A percentile compares a stretch with the other conserved stretches of the same genome.
These are phyloP conservation scores for Sparassis latifolia DNA, from an alignment of 1,284 basidiomycete genomes.

Conservation along the genomic window DNA sequence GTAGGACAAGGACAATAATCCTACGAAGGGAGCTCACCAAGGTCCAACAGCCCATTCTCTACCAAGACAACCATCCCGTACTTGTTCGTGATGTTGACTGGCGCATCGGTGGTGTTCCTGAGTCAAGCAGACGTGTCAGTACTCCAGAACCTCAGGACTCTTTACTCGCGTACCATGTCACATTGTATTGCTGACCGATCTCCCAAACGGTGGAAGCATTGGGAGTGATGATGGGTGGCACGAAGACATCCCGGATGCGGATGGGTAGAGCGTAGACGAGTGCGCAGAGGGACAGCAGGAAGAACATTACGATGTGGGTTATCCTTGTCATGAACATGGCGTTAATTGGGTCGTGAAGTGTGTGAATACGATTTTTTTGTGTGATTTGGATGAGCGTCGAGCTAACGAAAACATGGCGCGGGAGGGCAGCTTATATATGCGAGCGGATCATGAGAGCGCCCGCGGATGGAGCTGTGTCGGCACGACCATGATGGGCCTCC, in stretches of 20 bases:
- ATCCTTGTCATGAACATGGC: slow-evolving; percentile 20
- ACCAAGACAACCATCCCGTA: slow-evolving; percentile 35
- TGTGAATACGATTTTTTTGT: background rate
- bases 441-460: no score
- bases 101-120: slow-evolving; percentile 36
- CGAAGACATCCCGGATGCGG: slow-evolving; percentile 40
- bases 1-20: background rate
- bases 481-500: no score
- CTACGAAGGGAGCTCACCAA: slow-evolving; percentile 17
- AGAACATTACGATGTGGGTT: slow-evolving; percentile 19
- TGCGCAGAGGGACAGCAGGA: slow-evolving; percentile 20
- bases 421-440: no score
- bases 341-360: slow-evolving; percentile 4
- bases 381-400: background rate
- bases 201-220: slow-evolving; percentile 32
- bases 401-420: no score
- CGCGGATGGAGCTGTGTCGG: no score
- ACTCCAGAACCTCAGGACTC: no score
- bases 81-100: slow-evolving; percentile 41
- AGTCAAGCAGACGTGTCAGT: background rate
- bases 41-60: slow-evolving; percentile 25
- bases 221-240: slow-evolving; percentile 36
- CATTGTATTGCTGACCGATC: slow-evolving; percentile 33
- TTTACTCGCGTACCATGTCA: slow-evolving; percentile 35
- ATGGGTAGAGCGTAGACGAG: slow-evolving; percentile 22